Evolutionary conservation across 2,329 filamentous ascomycete species (phyloP).

Genomic region (Botrytis deweyae): DNA sequence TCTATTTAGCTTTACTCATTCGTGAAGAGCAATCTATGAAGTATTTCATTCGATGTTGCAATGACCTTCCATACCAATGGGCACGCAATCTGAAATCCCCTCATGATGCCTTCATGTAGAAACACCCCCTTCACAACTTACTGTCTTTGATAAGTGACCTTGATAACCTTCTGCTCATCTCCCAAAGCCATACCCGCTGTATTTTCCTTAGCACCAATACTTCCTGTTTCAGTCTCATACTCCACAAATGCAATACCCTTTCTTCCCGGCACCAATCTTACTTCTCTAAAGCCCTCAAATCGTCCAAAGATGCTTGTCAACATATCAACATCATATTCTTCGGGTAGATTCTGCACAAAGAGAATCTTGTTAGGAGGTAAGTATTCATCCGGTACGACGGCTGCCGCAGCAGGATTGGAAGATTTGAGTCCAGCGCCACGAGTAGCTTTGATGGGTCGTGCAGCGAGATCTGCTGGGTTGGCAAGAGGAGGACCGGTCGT

Average conservation of each 20-base stretch:
- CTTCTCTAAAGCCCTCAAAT: constrained; percentile 93
- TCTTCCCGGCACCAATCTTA: constrained; percentile 81
- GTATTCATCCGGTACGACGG: constrained; percentile 94
- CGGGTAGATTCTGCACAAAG: constrained; percentile 88
- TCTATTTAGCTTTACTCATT: not conserved
- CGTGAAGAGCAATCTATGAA: not conserved
- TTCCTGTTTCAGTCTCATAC: constrained; percentile 85
- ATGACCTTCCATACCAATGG: not conserved
- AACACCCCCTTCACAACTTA: constrained; percentile 42
- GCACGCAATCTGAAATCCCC: not conserved
- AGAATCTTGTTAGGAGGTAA: constrained; percentile 96
- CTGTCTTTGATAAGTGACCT: constrained; percentile 95
- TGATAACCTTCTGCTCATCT: constrained; percentile 73
- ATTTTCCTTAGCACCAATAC: constrained; percentile 91
- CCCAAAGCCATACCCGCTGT: constrained; percentile 82
- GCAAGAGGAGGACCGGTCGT: constrained; percentile 41
- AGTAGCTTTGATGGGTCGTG: constrained; percentile 67
- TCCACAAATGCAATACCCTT: constrained; percentile 94
- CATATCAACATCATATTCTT: constrained; percentile 77
- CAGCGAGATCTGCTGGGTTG: constrained; percentile 46
- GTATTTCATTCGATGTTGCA: constrained; percentile 23
- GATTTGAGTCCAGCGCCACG: constrained; percentile 75
- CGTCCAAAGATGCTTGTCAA: constrained; percentile 79
- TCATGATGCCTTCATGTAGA: not conserved
- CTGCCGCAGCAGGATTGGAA: constrained; percentile 62